A percentile compares a stretch with the other conserved stretches of the same genome.
phyloP scores from a whole-genome alignment of 2,329 filamentous ascomycete genomes.

The Colletotrichum destructivum region DNA sequence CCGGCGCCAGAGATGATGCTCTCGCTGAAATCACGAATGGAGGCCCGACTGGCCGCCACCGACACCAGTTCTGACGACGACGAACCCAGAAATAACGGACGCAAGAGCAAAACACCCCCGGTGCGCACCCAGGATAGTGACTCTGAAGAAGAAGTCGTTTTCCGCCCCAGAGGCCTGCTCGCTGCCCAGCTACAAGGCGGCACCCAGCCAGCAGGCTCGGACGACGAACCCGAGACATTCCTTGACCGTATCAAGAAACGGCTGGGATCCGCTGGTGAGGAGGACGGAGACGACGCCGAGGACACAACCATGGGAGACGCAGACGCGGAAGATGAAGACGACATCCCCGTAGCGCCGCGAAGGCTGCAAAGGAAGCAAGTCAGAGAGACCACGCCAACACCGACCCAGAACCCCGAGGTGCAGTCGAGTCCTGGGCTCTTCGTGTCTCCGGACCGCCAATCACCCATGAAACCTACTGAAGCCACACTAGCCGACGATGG shows the following conservation, averaged over 20 bases:
- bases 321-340: constrained; percentile 56
- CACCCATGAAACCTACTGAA: constrained; percentile 46
- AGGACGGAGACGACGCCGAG: constrained; percentile 47
- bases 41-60: constrained; percentile 66
- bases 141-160: constrained; percentile 49
- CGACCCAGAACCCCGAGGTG: constrained; percentile 47
- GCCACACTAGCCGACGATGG: constrained; percentile 50
- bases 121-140: constrained; percentile 6
- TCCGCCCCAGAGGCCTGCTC: constrained; percentile 73
- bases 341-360: constrained; percentile 58
- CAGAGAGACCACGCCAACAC: constrained; percentile 53
- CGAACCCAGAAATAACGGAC: constrained; percentile 35
- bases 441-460: constrained; percentile 64
- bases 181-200: constrained; percentile 73
- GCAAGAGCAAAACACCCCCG: constrained; percentile 20
- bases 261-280: constrained; percentile 51
- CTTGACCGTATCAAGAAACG: constrained; percentile 61
- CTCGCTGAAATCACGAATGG: constrained; percentile 70
- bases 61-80: constrained; percentile 63
- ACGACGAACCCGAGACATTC: constrained; percentile 50
- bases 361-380: constrained; percentile 56
- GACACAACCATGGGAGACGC: constrained; percentile 50
- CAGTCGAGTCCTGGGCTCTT: constrained; percentile 65
- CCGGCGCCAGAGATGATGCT: constrained; percentile 60
- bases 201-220: constrained; percentile 44